Conservation (phyloP, 345 rosid species). For the Theobroma cacao region DNA sequence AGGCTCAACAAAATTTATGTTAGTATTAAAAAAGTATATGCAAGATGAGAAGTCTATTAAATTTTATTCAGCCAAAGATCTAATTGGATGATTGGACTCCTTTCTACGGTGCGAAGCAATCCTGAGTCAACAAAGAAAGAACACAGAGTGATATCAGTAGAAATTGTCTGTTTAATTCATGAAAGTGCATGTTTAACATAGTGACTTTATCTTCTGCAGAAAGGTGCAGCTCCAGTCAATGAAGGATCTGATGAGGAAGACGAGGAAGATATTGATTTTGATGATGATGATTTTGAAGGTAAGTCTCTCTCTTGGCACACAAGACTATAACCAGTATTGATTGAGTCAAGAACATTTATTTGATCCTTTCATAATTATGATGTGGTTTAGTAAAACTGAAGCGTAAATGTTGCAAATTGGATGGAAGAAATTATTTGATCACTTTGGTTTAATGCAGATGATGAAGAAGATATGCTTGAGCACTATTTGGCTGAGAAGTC, state of each 20-base stretch:
- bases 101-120: neutral
- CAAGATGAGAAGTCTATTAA: neutral
- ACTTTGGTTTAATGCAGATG: conserved; percentile 44
- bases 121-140: neutral
- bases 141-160: neutral
- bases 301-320: neutral
- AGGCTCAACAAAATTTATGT: neutral
- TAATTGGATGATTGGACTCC: neutral
- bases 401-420: neutral
- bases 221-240: conserved; percentile 55
- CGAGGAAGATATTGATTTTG: conserved; percentile 87
- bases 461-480: conserved; percentile 94
- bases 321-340: neutral
- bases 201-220: conserved; percentile 42
- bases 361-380: neutral
- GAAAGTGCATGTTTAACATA: neutral
- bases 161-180: neutral
- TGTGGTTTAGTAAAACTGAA: neutral
- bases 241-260: conserved; percentile 70
- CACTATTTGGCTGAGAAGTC: conserved; percentile 91
- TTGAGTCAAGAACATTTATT: neutral
- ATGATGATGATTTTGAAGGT: conserved; percentile 97
- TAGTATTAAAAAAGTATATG: neutral
- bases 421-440: neutral
- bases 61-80: neutral